phyloP scores from a whole-genome alignment of 78 protist species.

The Mastigamoeba balamuthi region DNA sequence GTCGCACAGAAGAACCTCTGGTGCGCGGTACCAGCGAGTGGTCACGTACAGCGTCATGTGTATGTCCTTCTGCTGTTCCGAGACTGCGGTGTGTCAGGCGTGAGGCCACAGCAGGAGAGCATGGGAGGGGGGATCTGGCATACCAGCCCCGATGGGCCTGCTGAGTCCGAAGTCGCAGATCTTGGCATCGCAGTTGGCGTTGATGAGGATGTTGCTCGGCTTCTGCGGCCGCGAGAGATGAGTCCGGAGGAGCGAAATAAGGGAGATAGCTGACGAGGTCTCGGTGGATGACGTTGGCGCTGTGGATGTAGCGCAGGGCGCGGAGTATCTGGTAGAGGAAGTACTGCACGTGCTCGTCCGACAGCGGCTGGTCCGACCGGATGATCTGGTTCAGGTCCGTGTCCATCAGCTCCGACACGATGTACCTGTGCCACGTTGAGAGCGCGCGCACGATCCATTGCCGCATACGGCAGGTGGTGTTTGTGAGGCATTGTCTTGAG shows the following conservation, averaged over 20 bases:
- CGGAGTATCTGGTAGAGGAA: slow-evolving; percentile 90
- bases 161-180: slow-evolving; percentile 69
- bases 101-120: too few relatives aligned
- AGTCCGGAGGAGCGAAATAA: background rate
- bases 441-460: too few relatives aligned
- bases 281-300: slow-evolving; percentile 89
- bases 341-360: slow-evolving; percentile 92
- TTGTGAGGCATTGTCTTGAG: too few relatives aligned
- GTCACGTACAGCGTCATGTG: slow-evolving; percentile 83
- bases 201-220: slow-evolving; percentile 92
- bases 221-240: slow-evolving; percentile 23
- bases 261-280: slow-evolving; percentile 56
- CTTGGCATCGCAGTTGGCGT: slow-evolving; percentile 86
- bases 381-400: slow-evolving; percentile 91
- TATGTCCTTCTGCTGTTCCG: too few relatives aligned
- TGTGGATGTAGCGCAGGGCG: slow-evolving; percentile 89
- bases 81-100: too few relatives aligned
- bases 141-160: too few relatives aligned
- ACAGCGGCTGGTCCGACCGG: slow-evolving; percentile 66
- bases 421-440: too few relatives aligned
- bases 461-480: too few relatives aligned
- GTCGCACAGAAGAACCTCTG: slow-evolving; percentile 78
- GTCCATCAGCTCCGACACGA: slow-evolving; percentile 92
- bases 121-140: too few relatives aligned
- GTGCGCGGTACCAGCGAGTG: slow-evolving; percentile 95